A percentile compares a stretch with the other conserved stretches of the same genome.
Conservation (phyloP, 495 filamentous ascomycete genomes). For the Hypoxylon crocopeplum region DNA sequence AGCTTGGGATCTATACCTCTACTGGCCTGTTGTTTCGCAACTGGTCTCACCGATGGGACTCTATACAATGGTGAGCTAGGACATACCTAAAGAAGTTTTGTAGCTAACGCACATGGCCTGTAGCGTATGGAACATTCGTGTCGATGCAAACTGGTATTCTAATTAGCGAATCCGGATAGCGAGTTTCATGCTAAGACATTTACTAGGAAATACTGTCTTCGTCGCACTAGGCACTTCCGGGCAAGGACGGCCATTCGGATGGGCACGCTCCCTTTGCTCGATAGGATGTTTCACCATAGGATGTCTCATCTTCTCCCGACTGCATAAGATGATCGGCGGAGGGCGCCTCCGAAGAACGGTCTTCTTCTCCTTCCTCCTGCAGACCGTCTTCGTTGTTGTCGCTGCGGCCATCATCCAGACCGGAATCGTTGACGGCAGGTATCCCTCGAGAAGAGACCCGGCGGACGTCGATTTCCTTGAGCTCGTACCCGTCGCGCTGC, state of each 20-base stretch:
- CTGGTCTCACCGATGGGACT: constrained; percentile 59
- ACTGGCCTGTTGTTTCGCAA: constrained; percentile 56
- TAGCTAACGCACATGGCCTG: constrained; percentile 20
- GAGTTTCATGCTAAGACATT: not conserved
- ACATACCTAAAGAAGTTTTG: not conserved
- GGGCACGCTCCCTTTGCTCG: constrained; percentile 40
- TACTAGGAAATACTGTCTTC: constrained; percentile 39
- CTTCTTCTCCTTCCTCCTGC: constrained; percentile 63
- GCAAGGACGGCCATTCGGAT: constrained; percentile 37
- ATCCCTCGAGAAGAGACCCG: constrained; percentile 34
- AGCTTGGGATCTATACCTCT: constrained; percentile 51
- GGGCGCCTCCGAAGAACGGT: constrained; percentile 59
- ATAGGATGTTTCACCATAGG: constrained; percentile 40
- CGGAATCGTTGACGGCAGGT: constrained; percentile 33
- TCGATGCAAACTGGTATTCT: constrained; percentile 62
- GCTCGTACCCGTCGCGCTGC: constrained; percentile 64
- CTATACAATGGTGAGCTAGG: constrained; percentile 53
- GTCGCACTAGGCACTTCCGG: constrained; percentile 37
- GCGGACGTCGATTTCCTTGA: constrained; percentile 43
- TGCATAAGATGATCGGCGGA: constrained; percentile 36
- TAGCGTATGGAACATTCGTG: constrained; percentile 62
- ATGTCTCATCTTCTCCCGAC: constrained; percentile 35
- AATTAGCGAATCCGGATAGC: not conserved
- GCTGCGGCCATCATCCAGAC: constrained; percentile 64
- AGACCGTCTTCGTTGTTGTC: constrained; percentile 61